These are phyloP conservation scores for Eucalyptus shirleyi DNA, from an alignment of 345 rosid genomes.

Conservation along the genomic window DNA sequence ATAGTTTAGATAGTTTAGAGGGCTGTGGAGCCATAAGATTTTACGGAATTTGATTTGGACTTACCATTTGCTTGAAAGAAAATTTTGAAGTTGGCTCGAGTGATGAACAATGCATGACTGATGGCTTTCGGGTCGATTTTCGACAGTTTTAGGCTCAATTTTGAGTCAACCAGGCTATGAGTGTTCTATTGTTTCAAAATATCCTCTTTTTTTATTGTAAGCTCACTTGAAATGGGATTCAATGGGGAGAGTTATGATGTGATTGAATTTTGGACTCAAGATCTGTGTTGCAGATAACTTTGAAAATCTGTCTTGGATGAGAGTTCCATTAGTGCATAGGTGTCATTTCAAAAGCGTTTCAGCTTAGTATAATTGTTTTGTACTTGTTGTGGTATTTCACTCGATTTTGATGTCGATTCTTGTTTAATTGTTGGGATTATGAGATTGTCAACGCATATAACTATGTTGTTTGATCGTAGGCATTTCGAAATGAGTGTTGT, in stretches of 20 bases:
- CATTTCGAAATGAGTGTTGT: too few species aligned
- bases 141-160: fast-evolving
- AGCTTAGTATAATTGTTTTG: too few species aligned
- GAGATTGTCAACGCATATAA: too few species aligned
- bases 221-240: not conserved
- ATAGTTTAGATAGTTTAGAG: too few species aligned
- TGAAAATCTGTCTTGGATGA: not conserved
- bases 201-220: not conserved
- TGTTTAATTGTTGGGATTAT: not conserved
- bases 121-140: not conserved
- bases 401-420: too few species aligned
- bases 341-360: too few species aligned
- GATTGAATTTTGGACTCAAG: not conserved
- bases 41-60: not conserved
- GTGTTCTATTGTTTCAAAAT: not conserved
- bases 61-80: too few species aligned
- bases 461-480: too few species aligned
- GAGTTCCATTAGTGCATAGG: not conserved
- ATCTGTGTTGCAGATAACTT: fast-evolving
- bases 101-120: not conserved
- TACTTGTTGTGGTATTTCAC: not conserved
- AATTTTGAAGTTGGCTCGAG: not conserved
- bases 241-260: not conserved
- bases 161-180: too few species aligned
- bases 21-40: fast-evolving